Percentiles rank a stretch among this genome's conserved stretches.
Evolutionary conservation across 2,329 filamentous ascomycete genomes (phyloP).

Genomic region (Zymoseptoria passerinii): DNA sequence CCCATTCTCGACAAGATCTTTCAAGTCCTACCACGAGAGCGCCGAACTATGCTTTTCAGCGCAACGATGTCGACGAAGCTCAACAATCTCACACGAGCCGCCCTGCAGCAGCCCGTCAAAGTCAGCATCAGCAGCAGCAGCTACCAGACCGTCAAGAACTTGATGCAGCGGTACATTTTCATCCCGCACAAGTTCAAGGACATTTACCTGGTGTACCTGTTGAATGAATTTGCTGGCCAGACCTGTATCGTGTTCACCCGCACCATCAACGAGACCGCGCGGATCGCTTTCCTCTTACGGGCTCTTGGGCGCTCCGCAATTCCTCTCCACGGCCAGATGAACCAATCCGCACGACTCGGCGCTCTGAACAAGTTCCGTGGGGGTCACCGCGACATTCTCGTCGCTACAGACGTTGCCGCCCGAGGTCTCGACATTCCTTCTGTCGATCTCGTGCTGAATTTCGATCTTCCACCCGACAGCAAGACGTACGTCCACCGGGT

Average conservation of each 20-base stretch:
- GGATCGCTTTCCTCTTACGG: slow-evolving; percentile 73
- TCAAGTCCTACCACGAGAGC: slow-evolving; percentile 72
- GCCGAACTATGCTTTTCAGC: slow-evolving; percentile 79
- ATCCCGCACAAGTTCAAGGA: slow-evolving; percentile 84
- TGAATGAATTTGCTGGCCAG: slow-evolving; percentile 82
- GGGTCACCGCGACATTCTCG: slow-evolving; percentile 72
- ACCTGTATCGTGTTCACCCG: slow-evolving; percentile 83
- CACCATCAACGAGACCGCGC: slow-evolving; percentile 84
- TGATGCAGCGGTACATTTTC: slow-evolving; percentile 80
- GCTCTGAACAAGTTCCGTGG: slow-evolving; percentile 85
- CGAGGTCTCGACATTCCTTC: slow-evolving; percentile 86
- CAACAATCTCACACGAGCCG: slow-evolving; percentile 83
- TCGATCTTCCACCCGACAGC: slow-evolving; percentile 71
- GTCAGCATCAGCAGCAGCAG: slow-evolving; percentile 75
- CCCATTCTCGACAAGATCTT: slow-evolving; percentile 88
- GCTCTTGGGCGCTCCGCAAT: slow-evolving; percentile 83
- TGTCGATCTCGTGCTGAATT: slow-evolving; percentile 83
- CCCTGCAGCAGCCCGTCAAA: slow-evolving; percentile 71
- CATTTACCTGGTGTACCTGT: slow-evolving; percentile 73
- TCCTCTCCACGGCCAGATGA: slow-evolving; percentile 85
- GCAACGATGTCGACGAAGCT: slow-evolving; percentile 93
- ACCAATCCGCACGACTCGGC: slow-evolving; percentile 76
- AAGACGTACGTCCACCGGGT: slow-evolving; percentile 91
- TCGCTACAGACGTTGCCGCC: slow-evolving; percentile 89
- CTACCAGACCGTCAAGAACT: slow-evolving; percentile 83